Evolutionary conservation across 2,329 filamentous ascomycete species (phyloP), one percentile per base, ranked within the genome.

Genomic region (Diaporthe velutina): DNA sequence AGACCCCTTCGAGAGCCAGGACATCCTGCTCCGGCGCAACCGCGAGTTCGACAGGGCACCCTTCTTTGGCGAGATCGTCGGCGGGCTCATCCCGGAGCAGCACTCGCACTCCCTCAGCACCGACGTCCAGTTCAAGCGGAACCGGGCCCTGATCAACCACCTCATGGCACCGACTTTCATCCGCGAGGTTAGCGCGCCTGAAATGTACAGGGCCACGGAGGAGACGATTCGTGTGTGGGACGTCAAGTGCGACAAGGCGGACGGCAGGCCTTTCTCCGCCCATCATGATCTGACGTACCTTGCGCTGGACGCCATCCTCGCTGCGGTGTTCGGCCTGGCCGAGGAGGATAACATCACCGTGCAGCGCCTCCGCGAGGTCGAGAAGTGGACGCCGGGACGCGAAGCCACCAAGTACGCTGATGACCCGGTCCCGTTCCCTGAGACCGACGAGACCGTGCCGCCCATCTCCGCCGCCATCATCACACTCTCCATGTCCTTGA

Each of bases 1-100:
- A 1, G 79, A 79, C 45, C 77, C 76, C 1, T 42, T 70, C 12
- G 76, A 79, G 30, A 76, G 77, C 45, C 75, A 79, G 45, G 78
- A 79, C 33, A 76, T 80, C 17, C 15, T 80, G 1, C 15, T 77
- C 7, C 76, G 79, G 2, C 78, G 78, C 45, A 76, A 76, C 22
- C 76, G 75, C 58, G 78, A 79, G 54, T 74, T 75, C 25, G 74
- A 75, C 48, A 71, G 74, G 9, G 57, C 60, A 6, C 57, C 45
- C 17, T 54, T 73, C 48, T 73, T 67, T 10, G 60, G 70, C 10
- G 73, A 75, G 10, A 60, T 83, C 4, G 79, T 85, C 30, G 78
- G 77, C 38, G 82, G 82, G 30, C 78, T 83, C 28, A 75, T 81
- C 30, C 82, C 81, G 2, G 71, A 82, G 54, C 80, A 82, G 73